Evolutionary conservation across 306 rosid genomes (phyloP), one percentile per base, ranked within the genome.

Genomic region (Glycyrrhiza uralensis): DNA sequence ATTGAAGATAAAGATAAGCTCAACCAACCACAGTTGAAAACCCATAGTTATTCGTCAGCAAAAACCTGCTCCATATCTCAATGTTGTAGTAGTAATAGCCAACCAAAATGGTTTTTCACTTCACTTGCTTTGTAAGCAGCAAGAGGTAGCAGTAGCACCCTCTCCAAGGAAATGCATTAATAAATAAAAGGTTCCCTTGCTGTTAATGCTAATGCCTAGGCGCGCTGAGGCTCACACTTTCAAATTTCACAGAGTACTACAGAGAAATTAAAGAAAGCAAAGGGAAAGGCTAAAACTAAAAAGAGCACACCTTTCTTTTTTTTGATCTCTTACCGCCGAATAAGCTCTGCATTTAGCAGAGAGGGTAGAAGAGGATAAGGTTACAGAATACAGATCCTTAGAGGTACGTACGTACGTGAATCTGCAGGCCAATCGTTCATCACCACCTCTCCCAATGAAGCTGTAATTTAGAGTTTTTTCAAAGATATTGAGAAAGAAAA

Each of bases 371-470:
- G 13, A 44, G 82, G 93, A 87, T 92, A 78, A 85, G 88, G 85
- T 82, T 84, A 61, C 74, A 69, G 80, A n/a, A n/a, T n/a, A 76
- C 86, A 74, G 85, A 70, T 35, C 47, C 64, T 54, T 67, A n/a
- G 81, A 84, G 71, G 83, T 79, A 75, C 80, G 65, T 8, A 2
- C 0, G 45, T 38, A 38, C 45, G n/a, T n/a, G n/a, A n/a, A n/a
- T n/a, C 45, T 41, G 64, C 77, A 36, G 42, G 54, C 90, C 85
- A 79, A 84, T 84, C 41, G 38, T 68, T 47, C 75, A 18, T 65
- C 80, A 70, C 82, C 85, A 85, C 84, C 82, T 87, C 82, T 84
- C 64, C 79, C 87, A 58, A 75, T 84, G 81, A 82, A 77, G 38
- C 46, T 4, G 79, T 78, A 71, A 71, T n/a, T n/a, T n/a, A n/a